Percentiles rank a stretch among this genome's conserved stretches.
phyloP scores from a whole-genome alignment of 2,329 filamentous ascomycete species.

The Clonostachys sp. region DNA sequence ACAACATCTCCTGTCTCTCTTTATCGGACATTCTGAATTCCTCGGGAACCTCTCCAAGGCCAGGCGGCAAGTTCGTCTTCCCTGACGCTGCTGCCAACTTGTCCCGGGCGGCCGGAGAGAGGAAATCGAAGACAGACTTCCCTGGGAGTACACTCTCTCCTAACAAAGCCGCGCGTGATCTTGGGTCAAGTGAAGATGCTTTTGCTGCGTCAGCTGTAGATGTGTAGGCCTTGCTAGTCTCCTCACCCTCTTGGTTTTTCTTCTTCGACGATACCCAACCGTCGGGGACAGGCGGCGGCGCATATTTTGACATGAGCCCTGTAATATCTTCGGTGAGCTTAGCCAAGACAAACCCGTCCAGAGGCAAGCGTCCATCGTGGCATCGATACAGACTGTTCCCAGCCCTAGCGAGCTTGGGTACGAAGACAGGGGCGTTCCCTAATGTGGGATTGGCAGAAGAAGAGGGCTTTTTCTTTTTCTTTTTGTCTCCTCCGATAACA shows the following conservation, averaged over 20 bases:
- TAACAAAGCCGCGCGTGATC: constrained; percentile 71
- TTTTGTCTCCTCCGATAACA: constrained; percentile 75
- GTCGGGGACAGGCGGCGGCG: constrained; percentile 62
- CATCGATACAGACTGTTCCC: constrained; percentile 52
- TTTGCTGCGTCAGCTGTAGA: constrained; percentile 77
- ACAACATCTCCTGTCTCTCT: constrained; percentile 54
- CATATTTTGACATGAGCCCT: constrained; percentile 35
- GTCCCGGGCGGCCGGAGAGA: constrained; percentile 73
- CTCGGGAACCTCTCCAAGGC: constrained; percentile 67
- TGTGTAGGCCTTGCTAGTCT: constrained; percentile 32
- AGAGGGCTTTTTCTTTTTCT: constrained; percentile 64
- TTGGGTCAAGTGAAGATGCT: constrained; percentile 69
- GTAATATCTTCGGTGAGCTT: constrained; percentile 36
- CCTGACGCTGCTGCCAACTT: constrained; percentile 73
- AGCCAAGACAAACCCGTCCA: constrained; percentile 76
- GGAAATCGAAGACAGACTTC: constrained; percentile 93
- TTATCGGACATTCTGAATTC: constrained; percentile 60
- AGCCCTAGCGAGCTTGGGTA: constrained; percentile 49
- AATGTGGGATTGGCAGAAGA: constrained; percentile 54
- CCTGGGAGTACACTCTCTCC: constrained; percentile 76
- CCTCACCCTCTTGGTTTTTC: background rate
- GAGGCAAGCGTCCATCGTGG: constrained; percentile 74
- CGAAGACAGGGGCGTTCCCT: constrained; percentile 67
- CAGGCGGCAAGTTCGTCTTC: constrained; percentile 71
- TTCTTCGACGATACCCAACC: constrained; percentile 68